Evolutionary conservation across 352 stramenopile species (phyloP), one percentile per base, ranked within the genome.

Genomic region (Lagenidium giganteum): DNA sequence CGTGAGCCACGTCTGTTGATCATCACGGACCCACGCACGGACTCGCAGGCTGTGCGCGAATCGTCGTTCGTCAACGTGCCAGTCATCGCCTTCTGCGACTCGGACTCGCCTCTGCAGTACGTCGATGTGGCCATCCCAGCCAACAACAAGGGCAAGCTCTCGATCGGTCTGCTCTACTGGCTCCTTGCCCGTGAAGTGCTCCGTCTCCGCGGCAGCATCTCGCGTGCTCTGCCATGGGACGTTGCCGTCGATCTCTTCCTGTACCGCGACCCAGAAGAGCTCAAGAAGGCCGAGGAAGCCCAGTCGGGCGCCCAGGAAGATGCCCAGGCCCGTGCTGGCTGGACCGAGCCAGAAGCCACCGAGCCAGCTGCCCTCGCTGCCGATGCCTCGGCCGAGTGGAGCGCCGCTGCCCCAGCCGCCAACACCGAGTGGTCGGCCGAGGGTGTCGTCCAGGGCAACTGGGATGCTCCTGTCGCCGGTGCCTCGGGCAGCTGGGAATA

Each of bases 61-160:
- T 96, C 96, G 53, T 96, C 92, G 52, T 99, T 98, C 73, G 96
- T 99, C 18, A 99, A 99, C 78, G 96, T 99, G 54, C 97, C 97
- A 46, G 96, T 99, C 14, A 99, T 99, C 67, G 97, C 96, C 22
- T 97, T 99, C 61, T 99, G 96, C 64, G 96, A 99, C 81, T 98
- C 95, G 61, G 97, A 99, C 80, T 99, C 96, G 65, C 97, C 97
- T 32, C 82, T 99, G 49, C 87, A 98, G 75, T 98, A 97, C 79
- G 96, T 99, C 44, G 97, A 99, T 71, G 83, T 99, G 60, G 97
- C 97, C 58, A 99, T 99, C 76, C 97, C 97, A 46, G 92, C 94
- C 59, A 99, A 99, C 96, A 99, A 99, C 95, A 99, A 99, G 90
- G 96, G 96, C 78, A 99, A 99, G 84, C 93, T 98, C 54, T 99